phyloP scores from a whole-genome alignment of 2,329 filamentous ascomycete genomes.

The Keithomyces neogunnii region DNA sequence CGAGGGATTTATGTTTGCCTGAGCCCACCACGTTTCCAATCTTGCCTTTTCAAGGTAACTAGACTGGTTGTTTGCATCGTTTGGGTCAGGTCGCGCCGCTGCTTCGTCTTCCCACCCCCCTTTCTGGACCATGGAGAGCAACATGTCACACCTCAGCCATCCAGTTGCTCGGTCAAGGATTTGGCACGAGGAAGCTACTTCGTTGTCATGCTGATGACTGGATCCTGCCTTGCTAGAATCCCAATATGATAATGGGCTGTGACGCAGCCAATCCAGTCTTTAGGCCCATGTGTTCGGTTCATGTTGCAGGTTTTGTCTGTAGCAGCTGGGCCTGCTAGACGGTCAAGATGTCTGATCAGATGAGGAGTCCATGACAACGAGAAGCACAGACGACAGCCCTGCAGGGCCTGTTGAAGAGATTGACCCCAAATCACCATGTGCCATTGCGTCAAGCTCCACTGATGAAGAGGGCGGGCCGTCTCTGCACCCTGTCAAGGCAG shows the following conservation, averaged over 20 bases:
- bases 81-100: background rate
- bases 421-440: too few species aligned
- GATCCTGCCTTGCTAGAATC: too few species aligned
- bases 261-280: background rate
- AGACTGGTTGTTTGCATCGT: background rate
- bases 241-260: background rate
- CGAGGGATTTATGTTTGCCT: background rate
- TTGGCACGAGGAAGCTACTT: too few species aligned
- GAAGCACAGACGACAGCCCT: too few species aligned
- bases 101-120: background rate
- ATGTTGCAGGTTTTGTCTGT: too few species aligned
- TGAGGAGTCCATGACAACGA: too few species aligned
- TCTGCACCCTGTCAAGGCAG: too few species aligned
- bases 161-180: background rate
- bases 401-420: too few species aligned
- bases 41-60: background rate
- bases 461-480: too few species aligned
- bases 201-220: background rate
- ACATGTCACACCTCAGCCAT: conserved; percentile 2
- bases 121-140: background rate
- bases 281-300: too few species aligned
- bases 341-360: too few species aligned
- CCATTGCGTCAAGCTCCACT: too few species aligned
- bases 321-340: background rate
- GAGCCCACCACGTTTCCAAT: background rate